Percentiles rank a stretch among this genome's conserved stretches.
Evolutionary conservation across 495 filamentous ascomycete genomes (phyloP).

Genomic region (Aeminium ludgeri): DNA sequence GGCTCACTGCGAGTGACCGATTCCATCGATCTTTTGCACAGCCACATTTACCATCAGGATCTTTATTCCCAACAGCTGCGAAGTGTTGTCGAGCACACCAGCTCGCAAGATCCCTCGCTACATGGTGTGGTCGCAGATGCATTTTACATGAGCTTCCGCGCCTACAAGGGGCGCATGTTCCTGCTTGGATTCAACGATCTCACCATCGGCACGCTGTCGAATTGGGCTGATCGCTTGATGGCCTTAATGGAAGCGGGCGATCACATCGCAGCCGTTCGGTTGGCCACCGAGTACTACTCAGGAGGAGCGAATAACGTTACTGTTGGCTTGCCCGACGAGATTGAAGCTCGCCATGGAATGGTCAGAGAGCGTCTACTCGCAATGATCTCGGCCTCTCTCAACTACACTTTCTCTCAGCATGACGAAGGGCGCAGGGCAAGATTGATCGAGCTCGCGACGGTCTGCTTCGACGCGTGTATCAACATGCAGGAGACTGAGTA

Average conservation of each 20-base stretch:
- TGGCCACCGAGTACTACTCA: constrained; percentile 82
- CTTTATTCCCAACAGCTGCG: constrained; percentile 73
- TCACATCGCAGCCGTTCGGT: constrained; percentile 73
- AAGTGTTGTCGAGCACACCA: constrained; percentile 66
- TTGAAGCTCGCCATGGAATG: constrained; percentile 54
- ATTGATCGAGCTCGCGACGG: constrained; percentile 53
- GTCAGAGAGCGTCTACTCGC: constrained; percentile 80
- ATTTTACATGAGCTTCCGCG: constrained; percentile 91
- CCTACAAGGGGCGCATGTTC: constrained; percentile 88
- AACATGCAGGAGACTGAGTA: constrained; percentile 61
- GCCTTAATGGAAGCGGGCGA: constrained; percentile 91
- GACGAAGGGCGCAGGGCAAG: constrained; percentile 24
- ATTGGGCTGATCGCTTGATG: constrained; percentile 96
- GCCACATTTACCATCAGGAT: constrained; percentile 82
- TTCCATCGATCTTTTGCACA: constrained; percentile 78
- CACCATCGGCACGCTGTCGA: constrained; percentile 76
- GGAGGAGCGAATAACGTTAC: constrained; percentile 82
- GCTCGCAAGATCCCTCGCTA: constrained; percentile 76
- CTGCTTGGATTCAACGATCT: constrained; percentile 80
- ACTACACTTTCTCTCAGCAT: constrained; percentile 59
- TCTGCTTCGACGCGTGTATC: constrained; percentile 68
- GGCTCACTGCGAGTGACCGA: constrained; percentile 75
- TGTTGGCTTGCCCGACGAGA: constrained; percentile 80
- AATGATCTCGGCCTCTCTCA: constrained; percentile 85
- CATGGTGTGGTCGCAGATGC: constrained; percentile 94